phyloP scores from a whole-genome alignment of 108 stramenopile species.

The Heterococcus sp. region DNA sequence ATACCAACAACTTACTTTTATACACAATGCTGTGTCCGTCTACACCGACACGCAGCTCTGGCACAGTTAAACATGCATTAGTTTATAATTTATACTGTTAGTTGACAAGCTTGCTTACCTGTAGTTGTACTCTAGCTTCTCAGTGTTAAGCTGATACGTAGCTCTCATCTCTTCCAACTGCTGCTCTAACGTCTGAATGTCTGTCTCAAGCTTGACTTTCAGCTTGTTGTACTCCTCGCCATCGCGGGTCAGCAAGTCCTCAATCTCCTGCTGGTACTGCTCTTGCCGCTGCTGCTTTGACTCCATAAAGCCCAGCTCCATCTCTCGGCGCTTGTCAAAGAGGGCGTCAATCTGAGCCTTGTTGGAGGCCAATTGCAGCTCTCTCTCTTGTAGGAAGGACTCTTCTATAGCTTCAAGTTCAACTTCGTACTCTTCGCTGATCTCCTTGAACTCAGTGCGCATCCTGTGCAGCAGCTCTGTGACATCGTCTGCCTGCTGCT shows the following conservation, averaged over 20 bases:
- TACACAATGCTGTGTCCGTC: no score
- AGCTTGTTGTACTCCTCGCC: conserved; percentile 66
- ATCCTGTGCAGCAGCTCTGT: conserved; percentile 61
- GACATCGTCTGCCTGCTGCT: conserved; percentile 60
- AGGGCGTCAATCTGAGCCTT: conserved; percentile 59
- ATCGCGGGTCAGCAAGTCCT: conserved; percentile 55
- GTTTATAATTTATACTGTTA: no score
- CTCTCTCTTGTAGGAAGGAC: conserved; percentile 60
- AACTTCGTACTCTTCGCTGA: conserved; percentile 53
- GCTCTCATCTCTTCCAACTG: conserved; percentile 71
- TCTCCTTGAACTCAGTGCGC: conserved; percentile 58
- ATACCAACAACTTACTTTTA: no score
- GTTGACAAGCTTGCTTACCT: no score
- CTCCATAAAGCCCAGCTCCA: conserved; percentile 60
- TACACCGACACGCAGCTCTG: no score
- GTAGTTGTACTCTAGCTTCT: conserved; percentile 72
- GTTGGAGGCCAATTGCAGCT: conserved; percentile 51
- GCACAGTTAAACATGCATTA: no score
- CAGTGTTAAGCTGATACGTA: conserved; percentile 70
- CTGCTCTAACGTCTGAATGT: conserved; percentile 73
- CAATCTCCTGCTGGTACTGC: conserved; percentile 53
- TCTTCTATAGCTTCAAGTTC: conserved; percentile 61
- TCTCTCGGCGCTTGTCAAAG: conserved; percentile 56
- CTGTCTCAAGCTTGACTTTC: conserved; percentile 68
- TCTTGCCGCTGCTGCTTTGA: conserved; percentile 44